These are phyloP conservation scores for Lasiosphaeriaceae sp. DNA, from an alignment of 495 filamentous ascomycete genomes.

Conservation along the genomic window DNA sequence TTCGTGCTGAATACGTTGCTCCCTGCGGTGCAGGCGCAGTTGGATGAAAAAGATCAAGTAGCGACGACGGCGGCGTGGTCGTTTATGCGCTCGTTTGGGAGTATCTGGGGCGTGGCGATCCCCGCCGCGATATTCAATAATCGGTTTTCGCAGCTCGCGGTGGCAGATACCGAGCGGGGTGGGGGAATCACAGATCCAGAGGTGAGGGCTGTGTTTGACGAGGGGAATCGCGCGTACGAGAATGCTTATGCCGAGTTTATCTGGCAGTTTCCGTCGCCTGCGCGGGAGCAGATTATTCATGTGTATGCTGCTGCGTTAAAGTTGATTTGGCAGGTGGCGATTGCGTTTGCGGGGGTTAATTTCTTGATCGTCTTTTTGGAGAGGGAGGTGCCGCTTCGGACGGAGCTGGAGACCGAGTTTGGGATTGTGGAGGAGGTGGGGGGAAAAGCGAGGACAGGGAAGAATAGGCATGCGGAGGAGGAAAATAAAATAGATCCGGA, in stretches of 20 bases:
- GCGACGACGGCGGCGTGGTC: constrained; percentile 38
- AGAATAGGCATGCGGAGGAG: too few relatives aligned
- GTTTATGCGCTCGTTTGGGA: constrained; percentile 44
- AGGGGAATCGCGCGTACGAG: constrained; percentile 1
- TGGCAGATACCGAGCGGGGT: constrained; percentile 4
- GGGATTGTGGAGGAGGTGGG: neutral
- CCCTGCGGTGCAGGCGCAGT: constrained; percentile 35
- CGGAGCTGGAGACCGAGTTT: constrained; percentile 26
- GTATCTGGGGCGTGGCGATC: constrained; percentile 48
- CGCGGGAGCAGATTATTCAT: constrained; percentile 15
- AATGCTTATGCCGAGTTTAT: constrained; percentile 23
- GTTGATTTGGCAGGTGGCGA: constrained; percentile 22
- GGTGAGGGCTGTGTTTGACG: constrained; percentile 13
- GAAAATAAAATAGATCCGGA: too few relatives aligned
- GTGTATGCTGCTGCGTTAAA: constrained; percentile 19
- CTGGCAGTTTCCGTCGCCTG: constrained; percentile 1
- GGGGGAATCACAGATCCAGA: constrained; percentile 6
- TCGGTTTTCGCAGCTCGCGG: constrained; percentile 17
- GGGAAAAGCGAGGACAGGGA: neutral
- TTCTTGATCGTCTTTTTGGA: constrained; percentile 24
- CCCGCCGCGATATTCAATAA: constrained; percentile 48
- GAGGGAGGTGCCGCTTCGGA: constrained; percentile 23
- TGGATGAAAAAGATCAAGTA: constrained; percentile 36
- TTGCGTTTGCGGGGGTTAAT: constrained; percentile 20
- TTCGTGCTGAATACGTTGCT: constrained; percentile 31